Conservation (phyloP, 306 rosid species). For the Cucurbita maxima region DNA sequence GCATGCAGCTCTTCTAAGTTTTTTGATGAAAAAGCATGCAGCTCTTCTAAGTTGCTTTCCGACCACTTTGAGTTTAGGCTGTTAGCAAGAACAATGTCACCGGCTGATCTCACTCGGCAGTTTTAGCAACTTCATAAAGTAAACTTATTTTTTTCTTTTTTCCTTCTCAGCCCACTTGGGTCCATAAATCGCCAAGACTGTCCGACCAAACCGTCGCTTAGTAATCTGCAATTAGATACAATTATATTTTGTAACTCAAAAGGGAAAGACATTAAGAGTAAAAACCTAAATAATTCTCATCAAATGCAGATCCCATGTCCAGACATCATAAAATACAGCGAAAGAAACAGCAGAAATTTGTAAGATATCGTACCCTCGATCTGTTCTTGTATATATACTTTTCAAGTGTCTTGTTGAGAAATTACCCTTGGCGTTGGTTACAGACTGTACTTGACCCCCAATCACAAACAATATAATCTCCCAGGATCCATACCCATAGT, state of each 20-base stretch:
- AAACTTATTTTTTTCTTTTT: conserved; percentile 18
- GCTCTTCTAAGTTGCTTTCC: not conserved
- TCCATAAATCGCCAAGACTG: conserved; percentile 78
- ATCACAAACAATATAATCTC: not conserved
- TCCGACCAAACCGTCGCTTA: conserved; percentile 73
- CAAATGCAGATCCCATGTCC: not conserved
- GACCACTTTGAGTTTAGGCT: not conserved
- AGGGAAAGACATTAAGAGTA: not conserved
- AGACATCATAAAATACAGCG: not conserved
- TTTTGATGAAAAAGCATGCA: not conserved
- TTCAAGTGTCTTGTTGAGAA: not conserved
- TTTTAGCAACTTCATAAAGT: conserved; percentile 12
- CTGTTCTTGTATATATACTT: not conserved
- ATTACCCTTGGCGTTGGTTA: not conserved
- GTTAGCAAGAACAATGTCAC: not conserved
- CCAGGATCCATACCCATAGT: not conserved
- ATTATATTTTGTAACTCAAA: conserved; percentile 2
- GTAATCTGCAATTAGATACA: conserved; percentile 44
- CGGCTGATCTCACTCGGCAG: conserved; percentile 12
- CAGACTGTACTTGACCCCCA: not conserved
- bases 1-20: not conserved
- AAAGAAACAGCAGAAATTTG: not conserved
- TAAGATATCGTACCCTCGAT: not conserved
- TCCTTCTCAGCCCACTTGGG: conserved; percentile 88
- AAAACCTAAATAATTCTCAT: not conserved